Evolutionary conservation across 352 stramenopile genomes (phyloP).

Genomic region (Phytophthora sp.): DNA sequence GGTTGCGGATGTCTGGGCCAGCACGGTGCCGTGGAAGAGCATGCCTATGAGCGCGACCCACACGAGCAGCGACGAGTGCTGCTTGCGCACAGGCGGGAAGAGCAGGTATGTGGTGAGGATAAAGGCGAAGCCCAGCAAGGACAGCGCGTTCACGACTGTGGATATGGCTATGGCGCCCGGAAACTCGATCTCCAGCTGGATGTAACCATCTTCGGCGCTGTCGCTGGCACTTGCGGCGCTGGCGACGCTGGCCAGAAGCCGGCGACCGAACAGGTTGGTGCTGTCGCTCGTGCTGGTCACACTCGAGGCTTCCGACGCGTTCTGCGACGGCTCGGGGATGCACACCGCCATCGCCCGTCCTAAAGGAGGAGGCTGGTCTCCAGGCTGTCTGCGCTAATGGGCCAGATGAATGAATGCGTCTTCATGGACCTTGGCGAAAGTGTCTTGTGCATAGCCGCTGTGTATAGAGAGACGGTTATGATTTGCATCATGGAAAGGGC

Average conservation of each 20-base stretch:
- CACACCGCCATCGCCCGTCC: constrained; percentile 36
- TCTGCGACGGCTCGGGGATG: constrained; percentile 25
- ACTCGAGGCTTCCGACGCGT: constrained; percentile 22
- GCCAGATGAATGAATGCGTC: constrained; percentile 24
- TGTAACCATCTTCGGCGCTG: constrained; percentile 16
- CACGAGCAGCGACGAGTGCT: constrained; percentile 79
- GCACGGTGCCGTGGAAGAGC: constrained; percentile 76
- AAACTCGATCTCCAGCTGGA: constrained; percentile 62
- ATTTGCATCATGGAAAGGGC: constrained; percentile 20
- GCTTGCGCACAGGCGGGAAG: constrained; percentile 82
- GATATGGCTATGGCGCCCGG: constrained; percentile 57
- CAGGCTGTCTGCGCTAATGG: constrained; percentile 6
- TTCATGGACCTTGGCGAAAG: constrained; percentile 19
- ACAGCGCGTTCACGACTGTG: constrained; percentile 68
- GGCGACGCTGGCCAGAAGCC: constrained; percentile 17
- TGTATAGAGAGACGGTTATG: constrained; percentile 14
- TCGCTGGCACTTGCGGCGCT: constrained; percentile 5
- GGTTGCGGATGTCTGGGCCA: constrained; percentile 51
- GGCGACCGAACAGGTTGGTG: constrained; percentile 44
- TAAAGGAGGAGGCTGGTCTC: constrained; percentile 12
- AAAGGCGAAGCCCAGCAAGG: constrained; percentile 76
- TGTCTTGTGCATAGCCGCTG: constrained; percentile 10
- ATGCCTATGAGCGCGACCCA: constrained; percentile 86
- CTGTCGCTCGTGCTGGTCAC: constrained; percentile 28
- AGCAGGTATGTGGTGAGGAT: constrained; percentile 83